phyloP scores from a whole-genome alignment of 2,329 filamentous ascomycete species.

The Monosporascus sp. region DNA sequence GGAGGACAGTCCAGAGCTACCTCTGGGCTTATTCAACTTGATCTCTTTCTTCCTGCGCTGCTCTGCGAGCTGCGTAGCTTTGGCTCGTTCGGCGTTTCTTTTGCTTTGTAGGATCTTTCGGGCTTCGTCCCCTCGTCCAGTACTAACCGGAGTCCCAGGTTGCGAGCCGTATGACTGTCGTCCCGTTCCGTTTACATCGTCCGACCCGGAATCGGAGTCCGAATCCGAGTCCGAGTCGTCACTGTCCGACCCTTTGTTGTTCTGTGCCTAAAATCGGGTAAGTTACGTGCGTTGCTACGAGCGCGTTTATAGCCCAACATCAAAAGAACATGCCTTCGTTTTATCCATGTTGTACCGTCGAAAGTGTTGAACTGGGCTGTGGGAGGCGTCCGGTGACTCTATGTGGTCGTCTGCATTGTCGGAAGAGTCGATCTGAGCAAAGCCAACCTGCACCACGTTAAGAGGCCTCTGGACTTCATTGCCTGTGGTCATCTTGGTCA shows the following conservation, averaged over 20 bases:
- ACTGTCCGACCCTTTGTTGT: conserved; percentile 35
- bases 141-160: conserved; percentile 33
- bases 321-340: conserved; percentile 18
- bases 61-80: conserved; percentile 48
- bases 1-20: conserved; percentile 39
- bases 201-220: conserved; percentile 21
- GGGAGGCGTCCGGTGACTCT: conserved; percentile 11
- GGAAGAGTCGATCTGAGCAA: conserved; percentile 34
- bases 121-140: conserved; percentile 31
- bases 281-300: conserved; percentile 36
- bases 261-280: conserved; percentile 19
- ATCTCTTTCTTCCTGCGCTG: conserved; percentile 61
- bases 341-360: conserved; percentile 29
- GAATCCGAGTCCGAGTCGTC: conserved; percentile 31
- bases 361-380: conserved; percentile 15
- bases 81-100: conserved; percentile 42
- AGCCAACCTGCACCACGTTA: conserved; percentile 58
- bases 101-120: conserved; percentile 35
- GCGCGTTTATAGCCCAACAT: not conserved
- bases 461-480: conserved; percentile 34
- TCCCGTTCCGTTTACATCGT: conserved; percentile 14
- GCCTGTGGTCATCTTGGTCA: conserved; percentile 23
- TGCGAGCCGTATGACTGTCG: conserved; percentile 34
- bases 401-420: conserved; percentile 16
- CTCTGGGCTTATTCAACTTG: conserved; percentile 51